Evolutionary conservation across 768 basidiomycete species (phyloP), one percentile per base, ranked within the genome.

Genomic region (Boletus subparvulus): DNA sequence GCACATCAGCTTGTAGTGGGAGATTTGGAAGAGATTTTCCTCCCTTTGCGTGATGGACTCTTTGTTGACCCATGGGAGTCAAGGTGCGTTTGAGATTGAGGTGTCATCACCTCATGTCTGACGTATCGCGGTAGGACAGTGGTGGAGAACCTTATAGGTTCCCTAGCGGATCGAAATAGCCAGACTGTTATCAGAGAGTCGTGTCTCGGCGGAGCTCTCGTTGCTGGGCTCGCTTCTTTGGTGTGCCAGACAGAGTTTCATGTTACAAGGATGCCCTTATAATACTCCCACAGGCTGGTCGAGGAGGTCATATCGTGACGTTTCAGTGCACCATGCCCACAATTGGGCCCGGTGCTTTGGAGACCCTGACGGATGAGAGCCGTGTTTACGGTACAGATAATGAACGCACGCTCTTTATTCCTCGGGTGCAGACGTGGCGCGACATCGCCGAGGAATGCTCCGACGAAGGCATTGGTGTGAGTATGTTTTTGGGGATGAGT

Each of bases 1-100:
- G 78, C 83, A 2, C 78, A 79, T 36, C 88, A 95, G 79, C 77
- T 95, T 43, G 83, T 98, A 43, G 82, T 98, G 10, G 76, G 90
- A 1, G 97, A 98, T 68, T 73, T 98, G 37, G 88, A 93, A n/a
- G 97, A 99, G 52, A 85, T 94, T 19, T 98, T 95, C 72, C 72
- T 90, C 2, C 97, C 97, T 0, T 69, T 93, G 24, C 76, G 77
- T 19, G 74, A 78, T 6, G 88, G 87, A 3, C 76, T 95, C 40
- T 90, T 98, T 57, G 93, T 88, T 11, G 81, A 91, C 56, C 88
- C 92, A 14, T 58, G 65, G 50, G 83, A 87, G 57, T 87, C 85
- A 45, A 80, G 86, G 91, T 93, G 60, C 58, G 82, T 73, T 53
- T 44, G 46, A 50, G 13, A 41, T 45, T 50, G 33, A 40, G 10